Percentiles rank a stretch among this genome's conserved stretches.
Conservation (phyloP, 208 protist genomes). For the Crithidia brevicula region DNA sequence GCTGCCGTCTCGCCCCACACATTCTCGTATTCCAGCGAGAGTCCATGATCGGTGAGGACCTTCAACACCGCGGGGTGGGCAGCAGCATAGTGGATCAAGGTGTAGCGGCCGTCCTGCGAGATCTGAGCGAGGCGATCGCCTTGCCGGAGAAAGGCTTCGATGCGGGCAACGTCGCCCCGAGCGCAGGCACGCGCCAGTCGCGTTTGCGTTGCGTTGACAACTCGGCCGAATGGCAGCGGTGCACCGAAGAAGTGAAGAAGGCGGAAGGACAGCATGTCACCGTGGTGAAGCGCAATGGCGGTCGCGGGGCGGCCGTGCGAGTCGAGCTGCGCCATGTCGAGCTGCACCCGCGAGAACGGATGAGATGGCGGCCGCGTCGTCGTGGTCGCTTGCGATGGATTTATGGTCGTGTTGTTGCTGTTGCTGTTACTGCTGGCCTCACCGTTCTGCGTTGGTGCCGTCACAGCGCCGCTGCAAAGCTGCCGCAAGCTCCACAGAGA, state of each 20-base stretch:
- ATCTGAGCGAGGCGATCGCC: conserved; percentile 60
- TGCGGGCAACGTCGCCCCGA: conserved; percentile 50
- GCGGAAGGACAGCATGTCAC: conserved; percentile 50
- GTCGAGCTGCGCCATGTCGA: conserved; percentile 47
- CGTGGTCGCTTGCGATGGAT: no score
- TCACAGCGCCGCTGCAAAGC: background rate
- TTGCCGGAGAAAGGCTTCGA: conserved; percentile 64
- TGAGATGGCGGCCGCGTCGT: background rate
- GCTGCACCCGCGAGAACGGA: conserved; percentile 3
- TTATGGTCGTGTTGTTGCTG: no score
- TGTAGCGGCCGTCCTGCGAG: conserved; percentile 82
- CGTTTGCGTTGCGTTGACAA: conserved; percentile 70
- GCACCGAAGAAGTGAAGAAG: conserved; percentile 70
- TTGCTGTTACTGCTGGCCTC: no score
- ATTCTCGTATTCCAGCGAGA: conserved; percentile 74
- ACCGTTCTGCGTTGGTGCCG: no score
- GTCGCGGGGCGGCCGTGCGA: conserved; percentile 17
- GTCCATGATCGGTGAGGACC: conserved; percentile 49
- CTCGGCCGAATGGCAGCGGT: conserved; percentile 7
- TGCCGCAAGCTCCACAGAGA: conserved; percentile 13
- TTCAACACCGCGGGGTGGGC: conserved; percentile 52
- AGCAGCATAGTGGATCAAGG: conserved; percentile 84
- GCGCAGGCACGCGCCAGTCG: conserved; percentile 67
- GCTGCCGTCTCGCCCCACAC: conserved; percentile 70
- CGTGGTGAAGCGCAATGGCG: conserved; percentile 37